Evolutionary conservation across 106 monocot species (phyloP), one percentile per base, ranked within the genome.

Genomic region (Xerophyta viscosa): DNA sequence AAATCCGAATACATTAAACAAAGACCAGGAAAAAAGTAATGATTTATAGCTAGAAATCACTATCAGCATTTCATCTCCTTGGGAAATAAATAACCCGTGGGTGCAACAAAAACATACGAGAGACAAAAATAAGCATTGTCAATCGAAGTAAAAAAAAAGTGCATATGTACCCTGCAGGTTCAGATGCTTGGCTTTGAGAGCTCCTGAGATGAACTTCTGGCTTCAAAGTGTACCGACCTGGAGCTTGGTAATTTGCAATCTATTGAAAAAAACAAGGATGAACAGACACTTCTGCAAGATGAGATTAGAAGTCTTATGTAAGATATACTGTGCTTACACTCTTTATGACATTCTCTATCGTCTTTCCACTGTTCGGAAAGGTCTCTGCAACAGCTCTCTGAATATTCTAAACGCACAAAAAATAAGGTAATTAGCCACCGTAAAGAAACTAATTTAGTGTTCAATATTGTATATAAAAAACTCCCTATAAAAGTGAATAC

Each of bases 191-290:
- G 39, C 19, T 54, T 27, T 56, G 81, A 29, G 66, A 78, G 59
- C 68, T 61, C 20, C 77, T 82, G 29, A 71, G 11, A 37, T 75
- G 76, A 24, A 71, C 45, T 29, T 71, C 77, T 44, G 85, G 66
- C 42, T 86, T 98, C 63, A 91, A 56, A 42, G 79, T 27, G 41
- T 90, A 80, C 65, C 60, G 76, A 66, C 82, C 89, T 30, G 85
- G 79, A 29, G 77, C 76, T 63, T 77, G 71, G 57, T 23, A 81
- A 63, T 28, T 86, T 53, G 82, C 96, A 77, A 90, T 72, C 96
- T 98, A 69, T 11, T 4, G 15, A 15, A 15, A 68, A 62, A 50
- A 55, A 15, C 33, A 20, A 43, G 27, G 30, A 39, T 39, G 9
- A 48, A 37, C n/a, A n/a, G n/a, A n/a, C n/a, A n/a, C n/a, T n/a